Evolutionary conservation across 176 grass and related monocot species (phyloP).

Genomic region (Neostapfia colusana): DNA sequence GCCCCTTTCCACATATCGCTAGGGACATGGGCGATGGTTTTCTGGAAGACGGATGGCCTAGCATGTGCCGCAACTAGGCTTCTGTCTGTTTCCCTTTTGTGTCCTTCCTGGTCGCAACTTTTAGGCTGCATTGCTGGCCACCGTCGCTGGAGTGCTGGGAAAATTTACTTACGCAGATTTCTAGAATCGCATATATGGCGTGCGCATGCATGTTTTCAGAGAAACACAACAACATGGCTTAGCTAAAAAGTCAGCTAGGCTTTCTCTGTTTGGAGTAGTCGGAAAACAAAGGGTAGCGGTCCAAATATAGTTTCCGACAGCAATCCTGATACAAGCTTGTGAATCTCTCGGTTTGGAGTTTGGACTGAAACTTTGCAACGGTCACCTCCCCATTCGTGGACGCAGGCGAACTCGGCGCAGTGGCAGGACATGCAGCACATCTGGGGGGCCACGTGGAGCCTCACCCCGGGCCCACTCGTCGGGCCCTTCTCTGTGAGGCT

Average conservation of each 20-base stretch:
- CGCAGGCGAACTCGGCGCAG: conserved; percentile 64
- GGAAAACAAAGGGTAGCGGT: too few relatives aligned
- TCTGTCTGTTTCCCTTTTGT: neutral
- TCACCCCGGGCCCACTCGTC: conserved; percentile 61
- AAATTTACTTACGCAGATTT: neutral
- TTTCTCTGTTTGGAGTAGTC: too few relatives aligned
- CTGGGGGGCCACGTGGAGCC: conserved; percentile 93
- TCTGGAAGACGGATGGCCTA: conserved; percentile 19
- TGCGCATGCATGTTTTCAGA: neutral
- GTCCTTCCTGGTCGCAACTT: neutral
- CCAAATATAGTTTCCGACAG: too few relatives aligned
- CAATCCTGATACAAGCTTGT: neutral
- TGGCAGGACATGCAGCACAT: conserved; percentile 92
- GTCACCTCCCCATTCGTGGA: neutral
- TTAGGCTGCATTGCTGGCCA: conserved; percentile 2
- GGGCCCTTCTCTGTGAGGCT: conserved; percentile 80
- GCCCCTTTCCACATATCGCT: neutral
- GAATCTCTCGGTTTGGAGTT: neutral
- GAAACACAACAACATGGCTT: neutral
- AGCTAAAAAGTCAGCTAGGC: neutral
- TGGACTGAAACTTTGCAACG: neutral
- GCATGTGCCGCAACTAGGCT: conserved; percentile 2
- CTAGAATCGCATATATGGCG: neutral
- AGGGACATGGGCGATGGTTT: conserved; percentile 41
- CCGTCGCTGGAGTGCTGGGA: neutral